Percentiles rank a stretch among this genome's conserved stretches.
Conservation (phyloP, 768 basidiomycete genomes). For the Tricholoma terreum region DNA sequence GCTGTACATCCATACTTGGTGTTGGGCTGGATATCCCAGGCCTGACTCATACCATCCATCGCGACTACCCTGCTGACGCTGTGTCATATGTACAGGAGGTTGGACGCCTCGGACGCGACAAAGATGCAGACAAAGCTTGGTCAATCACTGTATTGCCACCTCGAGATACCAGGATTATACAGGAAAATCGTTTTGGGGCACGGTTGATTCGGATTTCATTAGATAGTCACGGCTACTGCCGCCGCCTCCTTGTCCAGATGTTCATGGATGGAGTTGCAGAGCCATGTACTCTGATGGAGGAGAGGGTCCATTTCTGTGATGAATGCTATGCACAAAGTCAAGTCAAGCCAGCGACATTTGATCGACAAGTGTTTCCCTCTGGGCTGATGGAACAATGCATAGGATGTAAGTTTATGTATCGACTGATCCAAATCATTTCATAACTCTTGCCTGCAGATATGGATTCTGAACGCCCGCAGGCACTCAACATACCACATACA, state of each 20-base stretch:
- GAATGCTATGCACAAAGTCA: too few species aligned
- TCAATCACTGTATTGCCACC: too few species aligned
- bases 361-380: neutral
- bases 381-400: too few species aligned
- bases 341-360: neutral
- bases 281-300: neutral
- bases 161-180: too few species aligned
- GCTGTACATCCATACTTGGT: too few species aligned
- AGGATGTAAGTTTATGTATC: neutral
- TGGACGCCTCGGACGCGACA: neutral
- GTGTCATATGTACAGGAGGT: conserved; percentile 1
- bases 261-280: too few species aligned
- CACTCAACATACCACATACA: neutral
- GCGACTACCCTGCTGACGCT: neutral
- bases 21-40: too few species aligned
- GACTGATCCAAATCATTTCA: neutral
- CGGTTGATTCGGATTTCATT: neutral
- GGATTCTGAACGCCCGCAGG: neutral
- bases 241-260: too few species aligned
- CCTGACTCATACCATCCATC: neutral
- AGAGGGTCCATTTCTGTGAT: neutral
- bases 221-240: too few species aligned
- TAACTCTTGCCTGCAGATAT: too few species aligned
- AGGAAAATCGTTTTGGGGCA: neutral
- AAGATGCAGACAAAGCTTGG: neutral